Percentiles rank a stretch among this genome's conserved stretches.
Evolutionary conservation across 2,329 filamentous ascomycete genomes (phyloP).

Genomic region (Exserohilum turcica): DNA sequence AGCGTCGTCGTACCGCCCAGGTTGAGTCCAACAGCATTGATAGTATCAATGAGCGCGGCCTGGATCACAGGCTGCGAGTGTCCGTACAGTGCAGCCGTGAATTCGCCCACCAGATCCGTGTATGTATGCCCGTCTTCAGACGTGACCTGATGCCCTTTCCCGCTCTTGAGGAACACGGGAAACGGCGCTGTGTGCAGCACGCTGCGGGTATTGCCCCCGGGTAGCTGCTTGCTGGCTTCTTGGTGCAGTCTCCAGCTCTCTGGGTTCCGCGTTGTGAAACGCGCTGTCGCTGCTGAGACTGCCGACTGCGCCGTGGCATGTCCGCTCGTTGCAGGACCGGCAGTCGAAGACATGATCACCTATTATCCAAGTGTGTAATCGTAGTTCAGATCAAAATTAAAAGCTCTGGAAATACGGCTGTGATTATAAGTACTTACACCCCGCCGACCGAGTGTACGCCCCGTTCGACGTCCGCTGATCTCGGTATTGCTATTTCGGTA

Average conservation of each 20-base stretch:
- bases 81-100: conserved; percentile 35
- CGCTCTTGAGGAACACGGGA: conserved; percentile 42
- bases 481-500: neutral
- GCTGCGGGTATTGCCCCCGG: conserved; percentile 48
- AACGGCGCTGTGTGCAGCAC: conserved; percentile 47
- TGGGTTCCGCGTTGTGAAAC: conserved; percentile 25
- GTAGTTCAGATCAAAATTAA: neutral
- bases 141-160: conserved; percentile 30
- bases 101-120: conserved; percentile 36
- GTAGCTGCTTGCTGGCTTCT: conserved; percentile 37
- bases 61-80: conserved; percentile 39
- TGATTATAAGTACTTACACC: no score
- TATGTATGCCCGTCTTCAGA: conserved; percentile 43
- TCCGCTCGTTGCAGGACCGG: conserved; percentile 8
- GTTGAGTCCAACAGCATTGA: conserved; percentile 42
- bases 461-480: neutral
- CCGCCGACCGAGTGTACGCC: neutral
- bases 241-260: conserved; percentile 36
- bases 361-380: neutral
- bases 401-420: neutral
- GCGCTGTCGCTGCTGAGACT: conserved; percentile 25
- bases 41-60: conserved; percentile 25
- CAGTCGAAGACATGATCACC: neutral
- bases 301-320: conserved; percentile 16
- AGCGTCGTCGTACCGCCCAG: conserved; percentile 31